These are phyloP conservation scores for Penicillium silybi DNA, from an alignment of 495 filamentous ascomycete genomes.

Conservation along the genomic window DNA sequence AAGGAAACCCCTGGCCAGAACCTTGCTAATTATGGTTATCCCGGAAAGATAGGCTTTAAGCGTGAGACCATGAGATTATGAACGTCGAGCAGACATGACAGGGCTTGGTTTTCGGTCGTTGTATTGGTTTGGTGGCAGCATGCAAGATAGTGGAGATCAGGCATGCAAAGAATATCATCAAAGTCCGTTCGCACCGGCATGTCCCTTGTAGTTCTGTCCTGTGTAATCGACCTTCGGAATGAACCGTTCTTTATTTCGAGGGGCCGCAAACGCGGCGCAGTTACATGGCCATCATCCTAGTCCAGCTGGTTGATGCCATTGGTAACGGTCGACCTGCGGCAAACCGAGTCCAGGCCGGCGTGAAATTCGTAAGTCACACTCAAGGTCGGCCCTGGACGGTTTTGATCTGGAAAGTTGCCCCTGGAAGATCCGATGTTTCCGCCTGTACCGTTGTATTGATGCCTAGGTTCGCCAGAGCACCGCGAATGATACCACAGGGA, in stretches of 20 bases:
- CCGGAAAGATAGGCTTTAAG: conserved; percentile 47
- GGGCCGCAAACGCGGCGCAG: too few relatives aligned
- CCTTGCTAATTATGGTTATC: conserved; percentile 41
- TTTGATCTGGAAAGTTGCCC: conserved; percentile 95
- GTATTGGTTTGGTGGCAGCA: background rate
- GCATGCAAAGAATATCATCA: conserved; percentile 19
- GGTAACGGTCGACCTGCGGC: background rate
- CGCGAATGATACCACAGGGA: conserved; percentile 86
- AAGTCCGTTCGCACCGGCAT: background rate
- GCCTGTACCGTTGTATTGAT: conserved; percentile 88
- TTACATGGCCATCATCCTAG: background rate
- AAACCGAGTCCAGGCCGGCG: conserved; percentile 4
- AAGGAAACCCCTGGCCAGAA: conserved; percentile 15
- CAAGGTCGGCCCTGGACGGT: conserved; percentile 60
- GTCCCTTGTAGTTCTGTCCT: background rate
- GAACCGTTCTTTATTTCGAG: background rate
- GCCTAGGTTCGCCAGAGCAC: conserved; percentile 82
- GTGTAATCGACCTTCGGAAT: background rate
- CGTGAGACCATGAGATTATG: conserved; percentile 28
- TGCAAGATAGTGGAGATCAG: conserved; percentile 3
- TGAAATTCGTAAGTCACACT: background rate
- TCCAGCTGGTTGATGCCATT: background rate
- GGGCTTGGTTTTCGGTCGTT: background rate
- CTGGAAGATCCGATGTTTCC: conserved; percentile 78
- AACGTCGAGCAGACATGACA: conserved; percentile 21